Percentiles rank a stretch among this genome's conserved stretches.
phyloP scores from a whole-genome alignment of 208 protist species.

The Wallacemonas sp. region DNA sequence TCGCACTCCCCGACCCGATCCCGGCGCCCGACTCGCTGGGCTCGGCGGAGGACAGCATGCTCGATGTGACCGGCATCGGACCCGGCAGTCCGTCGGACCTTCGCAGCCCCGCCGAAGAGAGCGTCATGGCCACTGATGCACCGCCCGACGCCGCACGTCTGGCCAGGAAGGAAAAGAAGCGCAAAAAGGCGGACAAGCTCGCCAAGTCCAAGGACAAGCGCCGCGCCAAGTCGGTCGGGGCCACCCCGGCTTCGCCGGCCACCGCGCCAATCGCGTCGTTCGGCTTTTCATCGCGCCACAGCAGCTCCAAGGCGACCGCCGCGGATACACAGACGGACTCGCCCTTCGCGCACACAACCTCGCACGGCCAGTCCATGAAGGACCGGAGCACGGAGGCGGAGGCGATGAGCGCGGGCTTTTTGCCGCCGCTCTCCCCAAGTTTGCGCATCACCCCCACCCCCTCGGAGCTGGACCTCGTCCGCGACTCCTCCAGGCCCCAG shows the following conservation, averaged over 20 bases:
- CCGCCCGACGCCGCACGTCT: neutral
- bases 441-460: neutral
- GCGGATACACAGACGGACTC: too few species aligned
- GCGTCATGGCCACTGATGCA: neutral
- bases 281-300: neutral
- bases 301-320: too few species aligned
- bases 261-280: neutral
- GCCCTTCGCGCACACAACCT: constrained; percentile 7
- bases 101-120: neutral
- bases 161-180: constrained; percentile 17
- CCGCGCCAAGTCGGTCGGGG: constrained; percentile 12
- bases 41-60: constrained; percentile 11
- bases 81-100: neutral
- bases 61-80: constrained; percentile 1
- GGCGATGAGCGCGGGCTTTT: neutral
- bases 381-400: neutral
- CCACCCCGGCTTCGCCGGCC: neutral
- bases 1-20: constrained; percentile 4
- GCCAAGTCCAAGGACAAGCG: constrained; percentile 24
- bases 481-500: neutral
- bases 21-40: neutral
- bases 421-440: constrained; percentile 1
- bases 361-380: neutral
- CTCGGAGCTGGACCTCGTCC: neutral
- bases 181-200: constrained; percentile 13